Conservation (phyloP, 2,329 filamentous ascomycete genomes). For the Chlorencoelia australis region DNA sequence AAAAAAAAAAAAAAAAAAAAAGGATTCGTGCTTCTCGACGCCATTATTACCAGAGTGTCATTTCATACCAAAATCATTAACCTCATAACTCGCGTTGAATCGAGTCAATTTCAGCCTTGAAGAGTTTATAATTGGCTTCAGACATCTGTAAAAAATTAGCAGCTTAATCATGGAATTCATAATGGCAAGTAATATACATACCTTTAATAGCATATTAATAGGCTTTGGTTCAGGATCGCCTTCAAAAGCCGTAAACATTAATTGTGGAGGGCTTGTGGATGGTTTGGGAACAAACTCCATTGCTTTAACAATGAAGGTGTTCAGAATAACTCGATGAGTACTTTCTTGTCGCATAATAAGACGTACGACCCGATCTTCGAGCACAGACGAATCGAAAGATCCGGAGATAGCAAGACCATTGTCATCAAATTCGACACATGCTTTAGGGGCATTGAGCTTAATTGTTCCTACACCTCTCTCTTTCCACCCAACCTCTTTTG, state of each 20-base stretch:
- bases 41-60: background rate
- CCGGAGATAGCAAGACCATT: conserved; percentile 38
- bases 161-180: conserved; percentile 1
- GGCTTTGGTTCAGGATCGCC: conserved; percentile 43
- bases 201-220: conserved; percentile 51
- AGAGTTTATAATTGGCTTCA: conserved; percentile 25
- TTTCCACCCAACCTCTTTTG: conserved; percentile 59
- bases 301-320: conserved; percentile 68
- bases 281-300: conserved; percentile 74
- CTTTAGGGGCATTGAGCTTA: conserved; percentile 67
- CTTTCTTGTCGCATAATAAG: conserved; percentile 89
- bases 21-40: background rate
- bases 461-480: conserved; percentile 78
- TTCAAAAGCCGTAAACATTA: conserved; percentile 54
- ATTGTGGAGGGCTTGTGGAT: conserved; percentile 44
- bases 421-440: conserved; percentile 45
- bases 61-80: background rate
- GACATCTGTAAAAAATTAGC: conserved; percentile 22
- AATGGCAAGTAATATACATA: conserved; percentile 28
- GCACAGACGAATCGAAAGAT: conserved; percentile 46
- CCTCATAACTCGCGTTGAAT: conserved; percentile 26
- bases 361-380: conserved; percentile 46
- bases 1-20: conserved; percentile 15
- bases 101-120: conserved; percentile 26
- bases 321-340: conserved; percentile 76